These are phyloP conservation scores for Antitrichia curtipendula DNA, from an alignment of 225 moss, liverwort and hornwort genomes.

Conservation along the genomic window DNA sequence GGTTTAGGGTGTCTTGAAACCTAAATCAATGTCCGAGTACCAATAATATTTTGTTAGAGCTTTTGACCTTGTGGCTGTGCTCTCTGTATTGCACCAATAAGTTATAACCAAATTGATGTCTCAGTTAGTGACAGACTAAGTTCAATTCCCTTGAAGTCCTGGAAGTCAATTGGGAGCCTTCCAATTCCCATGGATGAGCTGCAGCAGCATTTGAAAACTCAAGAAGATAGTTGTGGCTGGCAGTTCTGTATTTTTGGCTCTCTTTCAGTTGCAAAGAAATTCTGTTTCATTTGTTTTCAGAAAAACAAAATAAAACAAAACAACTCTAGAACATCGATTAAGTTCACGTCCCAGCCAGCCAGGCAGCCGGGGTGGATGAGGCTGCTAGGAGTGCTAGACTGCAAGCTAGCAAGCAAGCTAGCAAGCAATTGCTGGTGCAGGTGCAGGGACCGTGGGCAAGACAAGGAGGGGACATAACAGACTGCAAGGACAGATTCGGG, in stretches of 20 bases:
- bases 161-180: background rate
- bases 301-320: too few relatives aligned
- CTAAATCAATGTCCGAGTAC: background rate
- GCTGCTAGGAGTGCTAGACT: background rate
- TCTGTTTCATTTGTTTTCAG: too few relatives aligned
- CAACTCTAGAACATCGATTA: background rate
- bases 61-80: background rate
- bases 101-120: background rate
- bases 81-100: background rate
- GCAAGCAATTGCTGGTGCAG: background rate
- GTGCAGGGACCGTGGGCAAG: background rate
- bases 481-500: slow-evolving; percentile 8
- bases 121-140: background rate
- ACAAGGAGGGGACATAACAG: slow-evolving; percentile 14
- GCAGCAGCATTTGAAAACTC: background rate
- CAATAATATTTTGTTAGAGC: background rate
- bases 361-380: background rate
- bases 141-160: background rate
- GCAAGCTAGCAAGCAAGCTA: background rate
- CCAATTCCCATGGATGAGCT: background rate
- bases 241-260: too few relatives aligned
- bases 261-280: too few relatives aligned
- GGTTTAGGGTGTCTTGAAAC: background rate
- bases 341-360: too few relatives aligned
- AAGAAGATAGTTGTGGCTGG: background rate